Evolutionary conservation across 1,284 basidiomycete genomes (phyloP), one percentile per base, ranked within the genome.

Genomic region (Papiliotrema terrestris): DNA sequence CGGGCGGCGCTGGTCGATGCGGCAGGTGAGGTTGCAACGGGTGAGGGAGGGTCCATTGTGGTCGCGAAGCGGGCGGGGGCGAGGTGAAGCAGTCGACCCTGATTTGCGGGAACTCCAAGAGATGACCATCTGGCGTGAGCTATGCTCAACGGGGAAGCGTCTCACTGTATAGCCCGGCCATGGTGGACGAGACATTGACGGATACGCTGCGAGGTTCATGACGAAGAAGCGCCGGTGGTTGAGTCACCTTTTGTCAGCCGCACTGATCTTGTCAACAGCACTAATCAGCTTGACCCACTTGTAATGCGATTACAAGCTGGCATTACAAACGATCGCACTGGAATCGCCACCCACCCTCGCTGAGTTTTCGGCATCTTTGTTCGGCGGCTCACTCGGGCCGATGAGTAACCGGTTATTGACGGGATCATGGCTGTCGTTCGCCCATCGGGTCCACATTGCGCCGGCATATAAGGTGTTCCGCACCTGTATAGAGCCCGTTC

Each of bases 31-130:
- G 49, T 25, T 52, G 29, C 22, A 45, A 14, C 13, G 55, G 55
- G 14, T 22, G 8, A 11, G 63, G 61, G 29, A 65, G 48, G 37
- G 56, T 52, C 54, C 59, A 62, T n/a, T 51, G 55, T 25, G 45
- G 43, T 46, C 49, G 57, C 2, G 51, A 29, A 17, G 57, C 38
- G 2, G 53, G 23, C 8, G 65, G 52, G 19, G 78, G 67, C 59
- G 74, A 69, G 13, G 82, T 78, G 71, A 93, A 92, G 59, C 84
- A 83, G 71, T 92, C 90, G 23, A 92, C 84, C 2, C 88, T 84
- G 49, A 92, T 90, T 20, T 62, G 62, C 11, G 83, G 81, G 71
- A 90, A 91, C 58, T 78, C 76, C 46, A 74, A 63, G 26, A 77
- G 23, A 50, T 77, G 67, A 8, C 76, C 76, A 46, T 74, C 73